A percentile compares a stretch with the other conserved stretches of the same genome.
These are phyloP conservation scores for Flueggea neowawraea DNA, from an alignment of 441 rosid species.

Conservation along the genomic window DNA sequence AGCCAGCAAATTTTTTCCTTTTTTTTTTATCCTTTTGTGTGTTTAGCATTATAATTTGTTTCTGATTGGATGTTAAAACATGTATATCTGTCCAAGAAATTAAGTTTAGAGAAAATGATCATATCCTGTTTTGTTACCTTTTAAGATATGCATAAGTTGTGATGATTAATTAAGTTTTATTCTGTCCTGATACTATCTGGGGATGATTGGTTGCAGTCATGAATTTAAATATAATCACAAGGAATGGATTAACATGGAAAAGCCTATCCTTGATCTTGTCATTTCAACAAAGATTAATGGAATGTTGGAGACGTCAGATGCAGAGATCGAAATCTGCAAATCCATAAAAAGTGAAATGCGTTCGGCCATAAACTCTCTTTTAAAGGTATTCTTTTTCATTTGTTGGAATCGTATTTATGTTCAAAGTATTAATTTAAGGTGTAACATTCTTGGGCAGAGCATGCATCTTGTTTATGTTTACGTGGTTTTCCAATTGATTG, in stretches of 20 bases:
- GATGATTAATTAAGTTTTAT: slow-evolving; percentile 1
- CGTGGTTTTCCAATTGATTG: no score
- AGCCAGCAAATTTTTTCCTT: no score
- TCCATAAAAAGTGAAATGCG: slow-evolving; percentile 75
- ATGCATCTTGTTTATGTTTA: no score
- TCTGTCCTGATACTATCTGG: slow-evolving; percentile 7
- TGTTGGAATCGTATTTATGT: no score
- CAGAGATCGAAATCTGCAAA: slow-evolving; percentile 64
- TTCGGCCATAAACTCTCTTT: slow-evolving; percentile 62
- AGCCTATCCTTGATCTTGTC: slow-evolving; percentile 64
- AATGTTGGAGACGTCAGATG: slow-evolving; percentile 33
- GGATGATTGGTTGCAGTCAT: slow-evolving; percentile 40
- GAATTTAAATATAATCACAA: slow-evolving; percentile 67
- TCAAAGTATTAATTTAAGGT: no score
- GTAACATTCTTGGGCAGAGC: no score
- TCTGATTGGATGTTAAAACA: background rate
- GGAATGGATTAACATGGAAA: slow-evolving; percentile 69
- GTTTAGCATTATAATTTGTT: background rate
- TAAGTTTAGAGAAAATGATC: background rate
- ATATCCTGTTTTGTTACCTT: background rate
- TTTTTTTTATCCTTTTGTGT: no score
- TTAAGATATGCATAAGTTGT: no score
- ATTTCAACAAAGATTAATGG: slow-evolving; percentile 49
- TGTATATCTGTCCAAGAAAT: background rate
- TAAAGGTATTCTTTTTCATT: slow-evolving; percentile 67